Percentiles rank a stretch among this genome's conserved stretches.
These are phyloP conservation scores for Cyberlindnera saturnus DNA, from an alignment of 805 yeast species.

Conservation along the genomic window DNA sequence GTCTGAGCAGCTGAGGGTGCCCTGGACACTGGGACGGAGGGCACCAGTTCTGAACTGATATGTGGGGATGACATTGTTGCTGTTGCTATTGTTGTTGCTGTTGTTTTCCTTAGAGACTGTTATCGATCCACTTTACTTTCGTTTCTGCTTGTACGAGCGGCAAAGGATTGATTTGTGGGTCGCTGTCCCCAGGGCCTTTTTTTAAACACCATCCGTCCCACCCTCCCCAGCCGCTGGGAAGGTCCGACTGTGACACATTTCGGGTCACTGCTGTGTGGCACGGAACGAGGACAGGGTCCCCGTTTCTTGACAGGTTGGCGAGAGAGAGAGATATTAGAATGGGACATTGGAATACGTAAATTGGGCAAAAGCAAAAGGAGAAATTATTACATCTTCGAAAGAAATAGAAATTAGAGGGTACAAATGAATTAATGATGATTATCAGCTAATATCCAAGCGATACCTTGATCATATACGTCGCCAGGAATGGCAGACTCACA, in stretches of 20 bases:
- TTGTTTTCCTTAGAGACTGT: not conserved
- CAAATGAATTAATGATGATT: not conserved
- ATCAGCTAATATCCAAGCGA: constrained; percentile 1
- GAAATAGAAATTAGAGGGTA: not conserved
- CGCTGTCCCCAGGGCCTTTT: no score
- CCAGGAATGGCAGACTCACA: constrained; percentile 21
- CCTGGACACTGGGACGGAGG: constrained; percentile 6
- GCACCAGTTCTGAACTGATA: constrained; percentile 10
- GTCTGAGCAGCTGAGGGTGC: constrained; percentile 1
- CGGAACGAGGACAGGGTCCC: no score
- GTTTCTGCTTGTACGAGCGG: no score
- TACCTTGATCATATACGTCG: constrained; percentile 10
- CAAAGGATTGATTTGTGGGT: no score
- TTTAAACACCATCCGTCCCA: no score
- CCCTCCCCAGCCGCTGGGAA: no score
- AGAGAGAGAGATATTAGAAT: not conserved
- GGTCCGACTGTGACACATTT: no score
- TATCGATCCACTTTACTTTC: not conserved
- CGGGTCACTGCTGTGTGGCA: no score
- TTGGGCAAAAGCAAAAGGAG: no score
- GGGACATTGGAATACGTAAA: no score
- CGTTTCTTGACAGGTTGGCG: not conserved
- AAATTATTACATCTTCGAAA: not conserved
- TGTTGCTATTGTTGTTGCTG: not conserved
- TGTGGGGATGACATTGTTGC: constrained; percentile 4